Evolutionary conservation across 306 rosid genomes (phyloP).

Genomic region (Castanea mollissima): DNA sequence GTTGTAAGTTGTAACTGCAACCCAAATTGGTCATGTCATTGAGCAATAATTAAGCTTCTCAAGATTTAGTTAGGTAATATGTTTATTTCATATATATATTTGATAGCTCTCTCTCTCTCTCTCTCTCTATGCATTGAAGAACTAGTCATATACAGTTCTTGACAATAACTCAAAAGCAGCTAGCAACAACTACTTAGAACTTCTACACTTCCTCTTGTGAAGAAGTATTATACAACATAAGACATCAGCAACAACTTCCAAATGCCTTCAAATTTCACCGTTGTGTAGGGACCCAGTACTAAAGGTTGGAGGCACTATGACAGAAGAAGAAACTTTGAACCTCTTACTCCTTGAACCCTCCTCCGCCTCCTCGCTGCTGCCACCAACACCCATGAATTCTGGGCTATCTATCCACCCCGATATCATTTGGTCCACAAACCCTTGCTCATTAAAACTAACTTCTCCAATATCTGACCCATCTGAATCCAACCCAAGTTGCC

Average conservation of each 20-base stretch:
- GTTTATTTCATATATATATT: neutral
- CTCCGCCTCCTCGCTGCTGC: neutral
- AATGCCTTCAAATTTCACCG: slow-evolving; percentile 19
- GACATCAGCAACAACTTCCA: neutral
- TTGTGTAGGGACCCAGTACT: slow-evolving; percentile 35
- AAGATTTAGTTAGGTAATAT: neutral
- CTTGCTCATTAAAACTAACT: slow-evolving; percentile 41
- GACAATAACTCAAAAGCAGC: neutral
- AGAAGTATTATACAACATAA: neutral
- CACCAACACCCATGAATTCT: slow-evolving; percentile 20
- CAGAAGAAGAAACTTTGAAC: slow-evolving; percentile 88
- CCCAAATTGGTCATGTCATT: neutral
- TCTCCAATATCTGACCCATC: slow-evolving; percentile 58
- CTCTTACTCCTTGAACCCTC: slow-evolving; percentile 70
- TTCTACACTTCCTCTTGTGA: neutral
- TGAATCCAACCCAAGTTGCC: slow-evolving; percentile 45
- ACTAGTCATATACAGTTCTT: neutral
- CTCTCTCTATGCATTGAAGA: neutral
- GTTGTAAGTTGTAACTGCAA: neutral
- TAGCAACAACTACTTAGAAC: neutral
- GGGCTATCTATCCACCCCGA: slow-evolving; percentile 70
- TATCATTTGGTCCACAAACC: slow-evolving; percentile 51
- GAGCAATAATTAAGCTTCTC: neutral
- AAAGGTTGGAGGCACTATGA: slow-evolving; percentile 87
- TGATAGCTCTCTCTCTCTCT: neutral